Evolutionary conservation across 2,329 filamentous ascomycete species (phyloP).

Genomic region (Fusarium nisikadoi): DNA sequence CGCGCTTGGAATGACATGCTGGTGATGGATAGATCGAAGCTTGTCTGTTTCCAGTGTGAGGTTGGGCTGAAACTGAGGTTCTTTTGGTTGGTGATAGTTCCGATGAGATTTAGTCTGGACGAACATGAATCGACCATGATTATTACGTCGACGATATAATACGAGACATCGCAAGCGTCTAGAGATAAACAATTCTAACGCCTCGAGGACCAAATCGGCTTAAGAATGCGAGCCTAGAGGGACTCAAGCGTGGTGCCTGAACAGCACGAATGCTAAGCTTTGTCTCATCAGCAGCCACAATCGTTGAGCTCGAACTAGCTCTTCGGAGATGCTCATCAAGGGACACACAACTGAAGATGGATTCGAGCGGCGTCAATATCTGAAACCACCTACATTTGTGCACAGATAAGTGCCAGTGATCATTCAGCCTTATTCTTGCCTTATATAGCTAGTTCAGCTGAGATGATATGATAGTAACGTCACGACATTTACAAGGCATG

Average conservation of each 20-base stretch:
- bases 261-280: background rate
- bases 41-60: conserved; percentile 9
- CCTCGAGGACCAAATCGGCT: background rate
- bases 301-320: background rate
- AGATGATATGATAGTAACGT: background rate
- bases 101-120: conserved; percentile 15
- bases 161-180: background rate
- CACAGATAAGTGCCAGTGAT: background rate
- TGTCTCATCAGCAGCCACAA: background rate
- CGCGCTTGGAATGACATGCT: background rate
- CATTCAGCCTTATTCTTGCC: background rate
- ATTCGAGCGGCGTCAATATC: background rate
- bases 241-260: background rate
- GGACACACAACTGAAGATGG: background rate
- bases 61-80: conserved; percentile 10
- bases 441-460: background rate
- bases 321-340: background rate
- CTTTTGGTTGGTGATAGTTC: background rate
- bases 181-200: background rate
- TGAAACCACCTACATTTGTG: background rate
- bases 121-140: background rate
- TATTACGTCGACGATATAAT: background rate
- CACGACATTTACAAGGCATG: background rate
- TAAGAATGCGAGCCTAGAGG: background rate
- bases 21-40: conserved; percentile 1